Evolutionary conservation across 2,329 filamentous ascomycete species (phyloP).

Genomic region (Pseudocercospora vitis): DNA sequence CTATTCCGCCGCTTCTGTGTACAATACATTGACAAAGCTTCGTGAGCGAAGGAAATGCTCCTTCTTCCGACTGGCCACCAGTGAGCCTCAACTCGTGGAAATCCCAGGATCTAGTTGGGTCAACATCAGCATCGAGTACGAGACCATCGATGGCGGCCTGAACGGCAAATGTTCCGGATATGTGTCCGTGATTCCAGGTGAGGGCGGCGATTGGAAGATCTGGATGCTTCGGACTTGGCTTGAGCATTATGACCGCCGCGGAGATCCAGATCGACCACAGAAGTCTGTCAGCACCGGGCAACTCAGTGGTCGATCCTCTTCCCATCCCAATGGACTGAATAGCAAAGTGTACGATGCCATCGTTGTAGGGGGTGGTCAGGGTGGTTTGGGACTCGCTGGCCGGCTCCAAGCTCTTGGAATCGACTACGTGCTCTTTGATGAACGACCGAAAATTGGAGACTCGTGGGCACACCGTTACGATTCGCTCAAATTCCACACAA

Average conservation of each 20-base stretch:
- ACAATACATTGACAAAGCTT: conserved; percentile 39
- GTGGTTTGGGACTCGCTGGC: conserved; percentile 47
- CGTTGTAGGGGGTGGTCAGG: conserved; percentile 46
- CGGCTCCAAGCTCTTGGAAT: conserved; percentile 47
- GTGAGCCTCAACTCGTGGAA: conserved; percentile 31
- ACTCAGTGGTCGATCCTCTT: neutral
- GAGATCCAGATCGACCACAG: conserved; percentile 35
- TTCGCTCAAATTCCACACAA: conserved; percentile 45
- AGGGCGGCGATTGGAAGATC: conserved; percentile 41
- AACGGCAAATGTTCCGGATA: conserved; percentile 37
- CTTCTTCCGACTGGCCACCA: conserved; percentile 21
- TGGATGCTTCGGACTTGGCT: conserved; percentile 43
- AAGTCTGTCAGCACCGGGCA: neutral
- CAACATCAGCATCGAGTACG: conserved; percentile 35
- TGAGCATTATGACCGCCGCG: conserved; percentile 41
- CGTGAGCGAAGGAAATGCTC: conserved; percentile 37
- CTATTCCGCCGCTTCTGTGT: conserved; percentile 48
- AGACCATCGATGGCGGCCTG: conserved; percentile 29
- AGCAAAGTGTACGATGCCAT: conserved; percentile 34
- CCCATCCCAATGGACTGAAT: conserved; percentile 18
- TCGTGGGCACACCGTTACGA: conserved; percentile 51
- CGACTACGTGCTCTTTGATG: conserved; percentile 48
- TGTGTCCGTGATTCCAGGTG: conserved; percentile 37
- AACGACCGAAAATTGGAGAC: conserved; percentile 45
- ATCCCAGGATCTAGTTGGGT: conserved; percentile 24